A percentile compares a stretch with the other conserved stretches of the same genome.
Conservation (phyloP, 148 eudicot species). For the Rhododendron henanense region DNA sequence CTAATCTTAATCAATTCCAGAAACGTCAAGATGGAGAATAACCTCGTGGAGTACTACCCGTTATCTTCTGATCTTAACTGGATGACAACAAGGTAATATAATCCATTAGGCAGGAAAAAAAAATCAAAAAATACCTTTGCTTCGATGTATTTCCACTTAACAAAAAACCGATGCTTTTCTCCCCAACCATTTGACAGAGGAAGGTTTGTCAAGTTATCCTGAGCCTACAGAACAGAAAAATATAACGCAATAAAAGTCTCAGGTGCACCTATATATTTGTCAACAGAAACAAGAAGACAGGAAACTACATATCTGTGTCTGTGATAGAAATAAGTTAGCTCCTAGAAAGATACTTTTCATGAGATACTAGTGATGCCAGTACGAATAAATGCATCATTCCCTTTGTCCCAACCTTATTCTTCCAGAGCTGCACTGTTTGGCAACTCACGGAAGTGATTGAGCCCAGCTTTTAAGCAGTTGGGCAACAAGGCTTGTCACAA, state of each 20-base stretch:
- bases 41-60: background rate
- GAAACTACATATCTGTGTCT: background rate
- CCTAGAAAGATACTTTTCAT: background rate
- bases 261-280: background rate
- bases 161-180: slow-evolving; percentile 77
- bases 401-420: background rate
- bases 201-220: slow-evolving; percentile 87
- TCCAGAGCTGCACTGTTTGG: background rate
- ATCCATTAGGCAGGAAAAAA: background rate
- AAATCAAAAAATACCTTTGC: slow-evolving; percentile 64
- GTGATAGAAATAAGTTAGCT: background rate
- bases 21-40: background rate
- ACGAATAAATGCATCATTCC: background rate
- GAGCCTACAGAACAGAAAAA: slow-evolving; percentile 56
- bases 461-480: background rate
- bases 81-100: background rate
- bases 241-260: background rate
- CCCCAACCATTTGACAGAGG: slow-evolving; percentile 97
- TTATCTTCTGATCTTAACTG: background rate
- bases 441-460: background rate
- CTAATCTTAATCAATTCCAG: background rate
- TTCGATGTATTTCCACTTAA: slow-evolving; percentile 89
- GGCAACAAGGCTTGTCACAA: background rate
- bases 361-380: background rate
- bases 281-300: background rate